These are phyloP conservation scores for Vitis rotundifolia DNA, from an alignment of 164 flowering plant genomes.

Conservation along the genomic window DNA sequence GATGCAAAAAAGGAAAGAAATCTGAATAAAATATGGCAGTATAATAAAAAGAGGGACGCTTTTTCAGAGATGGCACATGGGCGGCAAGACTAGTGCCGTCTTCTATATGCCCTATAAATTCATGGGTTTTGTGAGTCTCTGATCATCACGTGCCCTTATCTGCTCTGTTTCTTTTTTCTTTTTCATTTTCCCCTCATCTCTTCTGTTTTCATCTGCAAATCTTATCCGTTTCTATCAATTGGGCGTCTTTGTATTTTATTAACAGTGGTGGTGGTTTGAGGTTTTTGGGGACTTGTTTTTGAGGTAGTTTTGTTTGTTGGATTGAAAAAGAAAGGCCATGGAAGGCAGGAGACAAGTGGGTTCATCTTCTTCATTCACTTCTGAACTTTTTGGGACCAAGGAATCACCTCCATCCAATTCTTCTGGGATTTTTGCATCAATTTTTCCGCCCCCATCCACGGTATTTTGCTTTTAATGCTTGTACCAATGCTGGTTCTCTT, in stretches of 20 bases:
- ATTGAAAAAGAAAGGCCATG: constrained; percentile 28
- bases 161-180: constrained; percentile 7
- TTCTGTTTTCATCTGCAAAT: constrained; percentile 14
- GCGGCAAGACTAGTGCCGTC: constrained; percentile 30
- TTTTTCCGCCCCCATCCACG: constrained; percentile 47
- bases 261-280: background rate
- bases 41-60: background rate
- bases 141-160: constrained; percentile 6
- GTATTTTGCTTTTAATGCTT: constrained; percentile 17
- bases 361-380: constrained; percentile 45
- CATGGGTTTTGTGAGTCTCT: constrained; percentile 2
- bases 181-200: background rate
- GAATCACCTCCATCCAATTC: constrained; percentile 29
- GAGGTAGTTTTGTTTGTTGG: constrained; percentile 20
- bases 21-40: background rate
- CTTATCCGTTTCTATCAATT: constrained; percentile 18
- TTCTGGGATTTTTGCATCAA: constrained; percentile 44
- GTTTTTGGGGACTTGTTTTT: constrained; percentile 1
- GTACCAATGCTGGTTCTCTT: background rate
- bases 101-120: constrained; percentile 9
- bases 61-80: constrained; percentile 28
- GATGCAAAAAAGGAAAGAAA: background rate
- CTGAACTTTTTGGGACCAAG: constrained; percentile 55
- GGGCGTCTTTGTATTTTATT: background rate
- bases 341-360: constrained; percentile 39